A percentile compares a stretch with the other conserved stretches of the same genome.
These are phyloP conservation scores for Limnanthes douglasii DNA, from an alignment of 345 rosid species.

Conservation along the genomic window DNA sequence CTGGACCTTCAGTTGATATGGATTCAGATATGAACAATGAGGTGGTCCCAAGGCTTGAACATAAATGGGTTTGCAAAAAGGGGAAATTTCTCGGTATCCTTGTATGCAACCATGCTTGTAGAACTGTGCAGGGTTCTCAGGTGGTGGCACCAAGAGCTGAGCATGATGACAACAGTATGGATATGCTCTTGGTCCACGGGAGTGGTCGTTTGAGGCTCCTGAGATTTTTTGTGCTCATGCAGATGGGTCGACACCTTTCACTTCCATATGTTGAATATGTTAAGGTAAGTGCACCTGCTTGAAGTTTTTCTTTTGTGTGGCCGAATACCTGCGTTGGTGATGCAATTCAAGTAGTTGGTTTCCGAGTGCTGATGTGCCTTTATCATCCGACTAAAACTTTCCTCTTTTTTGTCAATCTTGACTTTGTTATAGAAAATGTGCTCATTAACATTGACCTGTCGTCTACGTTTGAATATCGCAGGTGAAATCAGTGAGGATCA, in stretches of 20 bases:
- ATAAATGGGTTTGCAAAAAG: conserved; percentile 61
- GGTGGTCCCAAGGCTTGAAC: conserved; percentile 38
- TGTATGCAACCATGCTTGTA: conserved; percentile 95
- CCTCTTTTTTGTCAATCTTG: background rate
- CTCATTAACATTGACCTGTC: background rate
- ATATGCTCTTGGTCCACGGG: conserved; percentile 84
- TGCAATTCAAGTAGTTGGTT: too few relatives aligned
- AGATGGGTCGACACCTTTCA: conserved; percentile 76
- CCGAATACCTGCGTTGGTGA: background rate
- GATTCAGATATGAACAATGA: conserved; percentile 49
- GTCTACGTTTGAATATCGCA: conserved; percentile 11
- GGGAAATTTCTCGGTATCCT: conserved; percentile 86
- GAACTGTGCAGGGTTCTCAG: conserved; percentile 92
- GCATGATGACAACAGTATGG: conserved; percentile 77
- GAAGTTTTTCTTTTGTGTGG: background rate
- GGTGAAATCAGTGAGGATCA: conserved; percentile 93
- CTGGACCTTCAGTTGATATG: conserved; percentile 60
- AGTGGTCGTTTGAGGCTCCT: conserved; percentile 68
- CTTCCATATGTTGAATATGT: conserved; percentile 92
- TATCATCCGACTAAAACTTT: background rate
- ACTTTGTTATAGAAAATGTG: too few relatives aligned
- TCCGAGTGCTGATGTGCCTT: too few relatives aligned
- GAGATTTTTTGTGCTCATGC: conserved; percentile 80
- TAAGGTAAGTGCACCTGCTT: conserved; percentile 37
- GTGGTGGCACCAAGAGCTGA: conserved; percentile 92